Evolutionary conservation across 164 flowering plant species (phyloP).

Genomic region (Warburgia ugandensis): DNA sequence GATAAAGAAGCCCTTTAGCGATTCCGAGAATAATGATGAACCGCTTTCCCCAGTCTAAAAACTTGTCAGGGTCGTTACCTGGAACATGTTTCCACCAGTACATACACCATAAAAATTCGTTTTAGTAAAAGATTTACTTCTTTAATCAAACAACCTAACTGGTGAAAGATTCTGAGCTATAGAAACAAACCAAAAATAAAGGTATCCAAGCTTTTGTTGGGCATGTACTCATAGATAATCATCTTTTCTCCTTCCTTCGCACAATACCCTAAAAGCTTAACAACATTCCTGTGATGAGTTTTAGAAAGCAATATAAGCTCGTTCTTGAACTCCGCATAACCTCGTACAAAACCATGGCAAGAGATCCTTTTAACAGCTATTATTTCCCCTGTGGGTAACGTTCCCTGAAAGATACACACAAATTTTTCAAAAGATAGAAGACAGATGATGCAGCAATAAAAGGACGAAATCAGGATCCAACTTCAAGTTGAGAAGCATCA

Average conservation of each 20-base stretch:
- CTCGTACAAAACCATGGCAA: slow-evolving; percentile 14
- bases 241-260: slow-evolving; percentile 1
- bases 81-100: not conserved
- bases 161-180: not conserved
- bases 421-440: not conserved
- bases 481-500: not conserved
- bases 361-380: slow-evolving; percentile 15
- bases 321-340: slow-evolving; percentile 27
- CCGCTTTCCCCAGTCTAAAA: slow-evolving; percentile 22
- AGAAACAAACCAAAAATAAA: slow-evolving; percentile 1
- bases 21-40: slow-evolving; percentile 29
- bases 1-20: slow-evolving; percentile 46
- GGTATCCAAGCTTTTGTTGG: slow-evolving; percentile 15
- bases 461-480: not conserved
- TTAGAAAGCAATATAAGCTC: slow-evolving; percentile 18
- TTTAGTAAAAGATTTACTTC: too few species aligned
- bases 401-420: slow-evolving; percentile 3
- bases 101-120: too few species aligned
- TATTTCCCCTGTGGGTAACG: not conserved
- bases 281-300: slow-evolving; percentile 9
- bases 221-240: slow-evolving; percentile 18
- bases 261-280: slow-evolving; percentile 10
- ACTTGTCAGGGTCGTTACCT: not conserved
- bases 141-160: not conserved
- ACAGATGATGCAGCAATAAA: not conserved